phyloP scores from a whole-genome alignment of 192 early-diverging fungal genomes.

The Funneliformis mosseae region DNA sequence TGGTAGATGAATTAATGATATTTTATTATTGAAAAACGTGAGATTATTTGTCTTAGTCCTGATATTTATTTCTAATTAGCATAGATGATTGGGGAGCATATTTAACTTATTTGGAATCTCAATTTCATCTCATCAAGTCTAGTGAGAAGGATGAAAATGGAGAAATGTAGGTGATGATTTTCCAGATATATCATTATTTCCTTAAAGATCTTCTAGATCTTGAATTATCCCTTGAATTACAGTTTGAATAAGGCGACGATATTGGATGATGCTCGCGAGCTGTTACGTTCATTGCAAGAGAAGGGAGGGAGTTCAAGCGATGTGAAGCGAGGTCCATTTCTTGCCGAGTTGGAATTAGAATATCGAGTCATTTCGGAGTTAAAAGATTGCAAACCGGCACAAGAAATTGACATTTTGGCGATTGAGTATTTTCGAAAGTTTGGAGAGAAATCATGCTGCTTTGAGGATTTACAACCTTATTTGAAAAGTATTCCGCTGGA shows the following conservation, averaged over 20 bases:
- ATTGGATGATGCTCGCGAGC: constrained; percentile 45
- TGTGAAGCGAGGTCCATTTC: constrained; percentile 69
- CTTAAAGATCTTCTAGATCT: neutral
- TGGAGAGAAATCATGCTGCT: constrained; percentile 67
- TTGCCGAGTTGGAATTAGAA: constrained; percentile 69
- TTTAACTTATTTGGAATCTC: constrained; percentile 61
- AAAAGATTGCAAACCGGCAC: constrained; percentile 35
- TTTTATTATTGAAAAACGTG: neutral
- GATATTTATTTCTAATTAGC: constrained; percentile 39
- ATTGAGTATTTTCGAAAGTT: constrained; percentile 63
- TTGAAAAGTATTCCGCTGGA: constrained; percentile 42
- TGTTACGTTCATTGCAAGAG: constrained; percentile 43
- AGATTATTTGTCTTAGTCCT: neutral
- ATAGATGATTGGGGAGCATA: constrained; percentile 78
- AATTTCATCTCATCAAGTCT: constrained; percentile 46
- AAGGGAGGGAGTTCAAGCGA: constrained; percentile 41
- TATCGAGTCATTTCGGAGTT: constrained; percentile 36
- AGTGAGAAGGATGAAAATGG: constrained; percentile 41
- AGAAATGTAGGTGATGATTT: neutral
- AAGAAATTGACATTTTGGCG: neutral
- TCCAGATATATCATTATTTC: neutral
- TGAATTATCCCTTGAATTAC: neutral
- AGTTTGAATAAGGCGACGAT: neutral
- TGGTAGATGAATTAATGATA: neutral
- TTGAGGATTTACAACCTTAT: constrained; percentile 74